Evolutionary conservation across 192 early-diverging fungal species (phyloP).

Genomic region (Coemansia sp.): DNA sequence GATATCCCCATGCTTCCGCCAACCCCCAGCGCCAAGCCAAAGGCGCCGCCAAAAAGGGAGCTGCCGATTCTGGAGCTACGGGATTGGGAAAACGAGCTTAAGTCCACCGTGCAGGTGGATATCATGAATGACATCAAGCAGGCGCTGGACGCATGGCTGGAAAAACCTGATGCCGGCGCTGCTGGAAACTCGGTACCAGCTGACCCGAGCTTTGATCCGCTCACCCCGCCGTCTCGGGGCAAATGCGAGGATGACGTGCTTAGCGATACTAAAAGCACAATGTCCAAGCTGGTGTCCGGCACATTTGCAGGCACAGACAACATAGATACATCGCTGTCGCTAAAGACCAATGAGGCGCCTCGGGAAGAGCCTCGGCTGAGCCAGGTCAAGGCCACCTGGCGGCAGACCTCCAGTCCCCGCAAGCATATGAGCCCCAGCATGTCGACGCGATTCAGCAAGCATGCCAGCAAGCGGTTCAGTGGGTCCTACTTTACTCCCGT

Average conservation of each 20-base stretch:
- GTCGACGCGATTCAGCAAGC: constrained; percentile 28
- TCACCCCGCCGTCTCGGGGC: neutral
- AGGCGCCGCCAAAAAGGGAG: constrained; percentile 8
- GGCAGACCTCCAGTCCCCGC: constrained; percentile 34
- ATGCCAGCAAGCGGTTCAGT: constrained; percentile 37
- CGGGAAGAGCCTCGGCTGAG: constrained; percentile 16
- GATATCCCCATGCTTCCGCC: constrained; percentile 13
- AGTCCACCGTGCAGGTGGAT: constrained; percentile 37
- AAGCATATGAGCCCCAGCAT: constrained; percentile 25
- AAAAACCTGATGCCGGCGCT: constrained; percentile 15
- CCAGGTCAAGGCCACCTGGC: constrained; percentile 36
- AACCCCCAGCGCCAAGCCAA: constrained; percentile 10
- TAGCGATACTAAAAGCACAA: constrained; percentile 17
- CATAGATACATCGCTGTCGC: constrained; percentile 21
- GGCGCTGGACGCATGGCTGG: constrained; percentile 46
- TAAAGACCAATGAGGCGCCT: neutral
- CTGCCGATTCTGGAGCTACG: constrained; percentile 43
- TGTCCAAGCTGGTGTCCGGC: constrained; percentile 21
- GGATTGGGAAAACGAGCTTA: constrained; percentile 45
- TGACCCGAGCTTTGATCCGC: neutral
- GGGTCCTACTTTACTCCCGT: constrained; percentile 57
- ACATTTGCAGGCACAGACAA: constrained; percentile 19
- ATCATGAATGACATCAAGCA: constrained; percentile 45
- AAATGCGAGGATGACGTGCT: neutral
- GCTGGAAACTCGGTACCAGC: too few relatives aligned